Percentiles rank a stretch among this genome's conserved stretches.
These are phyloP conservation scores for Pythium chondricola DNA, from an alignment of 352 stramenopile species.

Conservation along the genomic window DNA sequence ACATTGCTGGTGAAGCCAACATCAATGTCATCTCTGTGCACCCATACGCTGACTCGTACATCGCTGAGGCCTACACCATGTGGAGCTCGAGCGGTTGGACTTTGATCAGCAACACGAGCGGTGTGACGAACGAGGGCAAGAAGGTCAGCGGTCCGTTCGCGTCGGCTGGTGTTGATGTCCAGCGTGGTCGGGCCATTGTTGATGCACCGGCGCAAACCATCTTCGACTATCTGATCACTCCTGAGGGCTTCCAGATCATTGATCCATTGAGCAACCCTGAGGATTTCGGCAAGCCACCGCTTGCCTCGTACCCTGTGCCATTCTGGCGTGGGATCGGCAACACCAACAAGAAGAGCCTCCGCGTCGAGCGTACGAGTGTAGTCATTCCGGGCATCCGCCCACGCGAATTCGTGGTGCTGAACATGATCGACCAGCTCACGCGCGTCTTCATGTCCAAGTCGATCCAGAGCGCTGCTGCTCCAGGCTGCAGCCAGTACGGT, in stretches of 20 bases:
- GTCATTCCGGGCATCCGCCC: slow-evolving; percentile 15
- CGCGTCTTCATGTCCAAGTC: slow-evolving; percentile 22
- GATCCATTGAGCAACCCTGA: slow-evolving; percentile 25
- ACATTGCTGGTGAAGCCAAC: slow-evolving; percentile 20
- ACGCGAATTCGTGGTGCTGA: slow-evolving; percentile 22
- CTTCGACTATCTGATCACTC: slow-evolving; percentile 31
- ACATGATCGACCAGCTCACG: slow-evolving; percentile 16
- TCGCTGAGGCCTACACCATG: slow-evolving; percentile 24
- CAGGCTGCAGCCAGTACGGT: slow-evolving; percentile 16
- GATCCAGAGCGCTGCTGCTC: slow-evolving; percentile 6
- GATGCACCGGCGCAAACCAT: slow-evolving; percentile 22
- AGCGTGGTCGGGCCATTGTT: slow-evolving; percentile 19
- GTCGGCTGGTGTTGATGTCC: slow-evolving; percentile 17
- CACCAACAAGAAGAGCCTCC: slow-evolving; percentile 23
- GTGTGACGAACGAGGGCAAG: slow-evolving; percentile 26
- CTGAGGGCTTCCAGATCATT: slow-evolving; percentile 25
- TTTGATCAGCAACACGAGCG: slow-evolving; percentile 23
- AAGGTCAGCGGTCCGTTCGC: slow-evolving; percentile 25
- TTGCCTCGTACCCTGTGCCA: slow-evolving; percentile 18
- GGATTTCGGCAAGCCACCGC: slow-evolving; percentile 25
- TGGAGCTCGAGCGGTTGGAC: slow-evolving; percentile 22
- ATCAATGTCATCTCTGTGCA: slow-evolving; percentile 15
- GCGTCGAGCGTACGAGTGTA: slow-evolving; percentile 15
- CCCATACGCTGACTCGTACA: slow-evolving; percentile 17
- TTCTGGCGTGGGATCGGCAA: slow-evolving; percentile 18